These are phyloP conservation scores for Rhododendron kiyosumense DNA, from an alignment of 148 eudicot species.

Conservation along the genomic window DNA sequence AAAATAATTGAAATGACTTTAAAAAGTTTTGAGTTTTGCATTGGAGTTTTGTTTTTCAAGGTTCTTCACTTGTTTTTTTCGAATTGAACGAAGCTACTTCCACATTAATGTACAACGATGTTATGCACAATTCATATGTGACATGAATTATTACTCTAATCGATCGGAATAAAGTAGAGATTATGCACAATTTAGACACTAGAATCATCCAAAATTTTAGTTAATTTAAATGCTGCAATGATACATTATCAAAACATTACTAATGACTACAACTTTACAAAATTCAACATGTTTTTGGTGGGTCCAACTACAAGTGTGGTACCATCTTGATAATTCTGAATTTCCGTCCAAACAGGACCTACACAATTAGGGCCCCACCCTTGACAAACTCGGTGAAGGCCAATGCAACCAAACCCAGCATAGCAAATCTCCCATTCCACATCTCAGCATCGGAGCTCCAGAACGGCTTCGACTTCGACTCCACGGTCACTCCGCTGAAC, in stretches of 20 bases:
- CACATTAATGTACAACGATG: too few species aligned
- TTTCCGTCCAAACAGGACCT: background rate
- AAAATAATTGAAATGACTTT: too few species aligned
- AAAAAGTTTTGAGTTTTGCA: too few species aligned
- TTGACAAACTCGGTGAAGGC: conserved; percentile 47
- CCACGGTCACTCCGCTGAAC: conserved; percentile 49
- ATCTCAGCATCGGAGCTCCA: conserved; percentile 77
- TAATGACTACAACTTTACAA: background rate
- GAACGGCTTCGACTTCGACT: conserved; percentile 33
- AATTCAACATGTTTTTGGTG: too few species aligned
- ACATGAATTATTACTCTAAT: too few species aligned
- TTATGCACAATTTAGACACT: background rate
- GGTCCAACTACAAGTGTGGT: too few species aligned
- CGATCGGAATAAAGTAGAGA: background rate
- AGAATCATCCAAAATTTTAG: background rate
- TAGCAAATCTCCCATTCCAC: conserved; percentile 82
- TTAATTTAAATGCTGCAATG: background rate
- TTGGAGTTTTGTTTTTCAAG: too few species aligned
- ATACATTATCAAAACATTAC: background rate
- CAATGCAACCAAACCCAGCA: conserved; percentile 85
- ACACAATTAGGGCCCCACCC: conserved; percentile 61
- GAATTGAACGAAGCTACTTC: too few species aligned
- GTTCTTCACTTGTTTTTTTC: too few species aligned
- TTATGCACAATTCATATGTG: too few species aligned
- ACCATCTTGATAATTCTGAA: too few species aligned